Conservation (phyloP, 2,329 filamentous ascomycete species). For the Sporothrix pseudoabietina region DNA sequence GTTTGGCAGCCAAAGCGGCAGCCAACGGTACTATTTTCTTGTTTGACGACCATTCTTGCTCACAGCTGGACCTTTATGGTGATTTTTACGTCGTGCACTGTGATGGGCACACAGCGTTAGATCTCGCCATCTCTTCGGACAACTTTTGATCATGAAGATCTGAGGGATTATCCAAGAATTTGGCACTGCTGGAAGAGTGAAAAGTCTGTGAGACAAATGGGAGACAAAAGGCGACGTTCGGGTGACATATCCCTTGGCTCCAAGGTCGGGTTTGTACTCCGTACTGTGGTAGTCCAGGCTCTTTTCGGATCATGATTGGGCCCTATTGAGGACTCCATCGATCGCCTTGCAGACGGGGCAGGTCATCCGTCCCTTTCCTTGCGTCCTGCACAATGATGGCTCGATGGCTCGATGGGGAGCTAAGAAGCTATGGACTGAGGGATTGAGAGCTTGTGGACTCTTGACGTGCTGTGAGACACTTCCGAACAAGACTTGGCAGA, state of each 20-base stretch:
- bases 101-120: not conserved
- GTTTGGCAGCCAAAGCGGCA: not conserved
- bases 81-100: not conserved
- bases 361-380: not conserved
- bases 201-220: slow-evolving; percentile 16
- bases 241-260: slow-evolving; percentile 12
- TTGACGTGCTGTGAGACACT: slow-evolving; percentile 13
- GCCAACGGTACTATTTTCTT: not conserved
- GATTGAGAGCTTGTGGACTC: not conserved
- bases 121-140: not conserved
- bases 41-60: not conserved
- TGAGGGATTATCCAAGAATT: not conserved
- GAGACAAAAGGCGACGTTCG: slow-evolving; percentile 13
- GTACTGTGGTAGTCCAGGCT: not conserved
- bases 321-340: not conserved
- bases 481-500: slow-evolving; percentile 1
- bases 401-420: not conserved
- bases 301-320: not conserved
- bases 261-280: not conserved
- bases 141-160: not conserved
- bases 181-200: not conserved
- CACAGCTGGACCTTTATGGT: not conserved
- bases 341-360: not conserved
- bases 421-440: not conserved
- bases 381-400: not conserved